Percentiles rank a stretch among this genome's conserved stretches.
Evolutionary conservation across 257 asterid genomes (phyloP).

Genomic region (Primulina huaijiensis): DNA sequence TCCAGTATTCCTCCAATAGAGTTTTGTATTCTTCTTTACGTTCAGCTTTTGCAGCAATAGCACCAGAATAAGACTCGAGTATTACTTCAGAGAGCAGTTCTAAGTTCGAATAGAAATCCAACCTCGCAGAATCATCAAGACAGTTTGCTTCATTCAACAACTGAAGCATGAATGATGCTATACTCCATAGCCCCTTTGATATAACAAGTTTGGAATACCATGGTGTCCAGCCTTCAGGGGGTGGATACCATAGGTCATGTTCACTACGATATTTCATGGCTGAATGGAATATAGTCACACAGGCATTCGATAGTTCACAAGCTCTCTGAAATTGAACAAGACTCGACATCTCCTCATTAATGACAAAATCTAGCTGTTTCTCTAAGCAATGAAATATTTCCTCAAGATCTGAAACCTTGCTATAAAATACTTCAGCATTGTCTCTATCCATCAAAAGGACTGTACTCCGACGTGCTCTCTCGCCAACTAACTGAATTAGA

Average conservation of each 20-base stretch:
- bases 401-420: slow-evolving; percentile 88
- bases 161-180: slow-evolving; percentile 75
- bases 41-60: slow-evolving; percentile 74
- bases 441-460: slow-evolving; percentile 98
- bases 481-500: slow-evolving; percentile 91
- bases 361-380: slow-evolving; percentile 57
- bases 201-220: slow-evolving; percentile 78
- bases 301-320: slow-evolving; percentile 82
- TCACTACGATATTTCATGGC: slow-evolving; percentile 66
- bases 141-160: slow-evolving; percentile 53
- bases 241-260: slow-evolving; percentile 86
- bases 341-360: slow-evolving; percentile 55
- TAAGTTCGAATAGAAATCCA: slow-evolving; percentile 56
- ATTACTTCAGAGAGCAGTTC: slow-evolving; percentile 72
- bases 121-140: slow-evolving; percentile 52
- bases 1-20: slow-evolving; percentile 73
- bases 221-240: slow-evolving; percentile 78
- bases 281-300: slow-evolving; percentile 63
- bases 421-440: slow-evolving; percentile 91
- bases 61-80: slow-evolving; percentile 79
- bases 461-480: slow-evolving; percentile 78
- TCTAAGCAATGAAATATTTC: slow-evolving; percentile 82
- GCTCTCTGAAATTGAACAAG: slow-evolving; percentile 61
- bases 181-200: slow-evolving; percentile 71
- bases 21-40: slow-evolving; percentile 70